Conservation (phyloP, 2,329 filamentous ascomycete genomes). For the Claviceps fusiformis region DNA sequence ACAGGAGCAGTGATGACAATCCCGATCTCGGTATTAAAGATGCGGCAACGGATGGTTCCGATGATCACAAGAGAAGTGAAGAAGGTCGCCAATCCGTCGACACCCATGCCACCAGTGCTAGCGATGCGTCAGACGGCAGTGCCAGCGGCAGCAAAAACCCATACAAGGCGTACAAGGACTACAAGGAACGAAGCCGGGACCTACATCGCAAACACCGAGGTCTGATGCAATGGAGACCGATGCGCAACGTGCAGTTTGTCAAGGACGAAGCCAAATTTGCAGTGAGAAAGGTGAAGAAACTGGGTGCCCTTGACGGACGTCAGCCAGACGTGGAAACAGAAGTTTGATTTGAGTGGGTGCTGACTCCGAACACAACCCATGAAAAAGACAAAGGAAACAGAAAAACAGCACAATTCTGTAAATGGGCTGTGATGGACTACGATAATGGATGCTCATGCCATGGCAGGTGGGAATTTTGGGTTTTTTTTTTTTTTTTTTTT, state of each 20-base stretch:
- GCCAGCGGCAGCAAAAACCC: constrained; percentile 37
- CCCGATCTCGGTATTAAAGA: constrained; percentile 49
- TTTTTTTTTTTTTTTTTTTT: too few relatives aligned
- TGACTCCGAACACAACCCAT: background rate
- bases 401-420: background rate
- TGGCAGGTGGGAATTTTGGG: too few relatives aligned
- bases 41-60: constrained; percentile 23
- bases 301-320: constrained; percentile 64
- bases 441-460: too few relatives aligned
- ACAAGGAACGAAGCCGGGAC: constrained; percentile 55
- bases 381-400: too few relatives aligned
- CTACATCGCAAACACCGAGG: constrained; percentile 79
- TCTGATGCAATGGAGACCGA: constrained; percentile 89
- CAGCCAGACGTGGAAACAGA: constrained; percentile 84
- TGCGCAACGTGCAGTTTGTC: constrained; percentile 72
- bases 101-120: constrained; percentile 22
- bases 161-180: constrained; percentile 44
- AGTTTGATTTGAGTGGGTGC: constrained; percentile 21
- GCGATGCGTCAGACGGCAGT: constrained; percentile 17
- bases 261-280: constrained; percentile 79
- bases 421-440: background rate
- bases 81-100: constrained; percentile 24
- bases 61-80: constrained; percentile 12
- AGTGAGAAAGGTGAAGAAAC: constrained; percentile 59
- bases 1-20: constrained; percentile 21